Evolutionary conservation across 768 basidiomycete genomes (phyloP), one percentile per base, ranked within the genome.

Genomic region (Leccinum aurantiacum): DNA sequence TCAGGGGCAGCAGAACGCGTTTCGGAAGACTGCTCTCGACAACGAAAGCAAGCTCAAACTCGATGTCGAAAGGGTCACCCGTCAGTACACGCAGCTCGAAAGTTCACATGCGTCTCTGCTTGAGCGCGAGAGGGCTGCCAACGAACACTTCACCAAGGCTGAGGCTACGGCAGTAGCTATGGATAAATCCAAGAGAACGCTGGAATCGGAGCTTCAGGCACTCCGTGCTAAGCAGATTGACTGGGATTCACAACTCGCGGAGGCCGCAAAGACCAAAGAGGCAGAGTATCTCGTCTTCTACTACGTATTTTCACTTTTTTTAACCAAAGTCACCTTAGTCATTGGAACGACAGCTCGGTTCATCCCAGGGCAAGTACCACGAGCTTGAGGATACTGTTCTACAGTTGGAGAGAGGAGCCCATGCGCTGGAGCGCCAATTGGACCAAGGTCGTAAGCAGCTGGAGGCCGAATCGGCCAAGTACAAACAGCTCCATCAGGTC

Each of bases 371-470:
- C 37, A 92, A 92, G 66, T 89, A 88, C 60, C 85, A 90, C 58
- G 88, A 90, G 59, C 89, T 94, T 58, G 96, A 99, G 73, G 96
- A 98, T 69, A 83, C 88, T 0, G 83, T 92, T 1, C 80, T 97
- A 6, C 86, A 90, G 65, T 81, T 91, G 53, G 91, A 98, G 72
- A 82, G 91, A 31, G 94, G 95, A 59, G 85, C 91, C 69, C 85
- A 84, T 11, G 79, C 86, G 15, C 86, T 88, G 62, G 82, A 86
- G 52, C 83, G 89, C 5, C 89, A 94, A 64, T 70, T 90, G 60
- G 90, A 95, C 24, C 78, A 82, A 5, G 74, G 82, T 56, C 83
- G 84, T 47, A 88, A 88, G 65, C 89, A 92, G 61, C 80, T 95
- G 17, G 88, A 93, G 53, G 71, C 79, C 2, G 95, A 99, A 72